Evolutionary conservation across 805 yeast genomes (phyloP), one percentile per base, ranked within the genome.

Genomic region (Debaryomyces tyrocola): DNA sequence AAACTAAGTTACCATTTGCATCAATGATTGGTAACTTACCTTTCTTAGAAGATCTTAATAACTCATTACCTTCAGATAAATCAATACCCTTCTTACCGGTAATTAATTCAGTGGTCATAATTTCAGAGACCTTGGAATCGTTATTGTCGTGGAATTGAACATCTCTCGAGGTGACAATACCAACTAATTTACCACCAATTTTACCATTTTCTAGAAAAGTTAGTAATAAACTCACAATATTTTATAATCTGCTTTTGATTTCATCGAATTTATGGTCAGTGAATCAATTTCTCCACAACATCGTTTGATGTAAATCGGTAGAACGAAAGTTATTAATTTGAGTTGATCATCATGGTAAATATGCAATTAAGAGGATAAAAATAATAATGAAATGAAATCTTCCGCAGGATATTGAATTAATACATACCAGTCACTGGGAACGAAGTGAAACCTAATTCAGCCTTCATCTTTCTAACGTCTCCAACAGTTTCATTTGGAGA

Each of bases 371-470:
- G 37, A 18, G 43, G 28, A 31, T 33, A 34, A 33, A 31, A 45
- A 27, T 28, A 14, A 47, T 17, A 17, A 35, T 45, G 45, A 37
- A 10, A 34, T 21, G 35, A 33, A 40, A 35, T 27, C 33, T 17
- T 28, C n/a, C 33, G 20, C 24, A 36, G 31, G 18, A 38, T 35
- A 40, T 45, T 29, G 34, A 34, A 33, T 20, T 15, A 35, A 56
- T 43, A 90, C 99, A 78, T 88, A 94, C 98, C 97, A 73, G 99
- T 94, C 68, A 94, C 96, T 58, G 99, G 99, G 87, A 90, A 94
- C 47, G 97, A 95, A 57, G 97, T 90, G 71, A 92, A 94, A 48
- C 99, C 99, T 51, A 84, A 82, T 54, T 75, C 59, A 56, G 73
- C 74, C 70, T 85, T 85, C 78, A 90, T 79, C 35, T 66, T 67